Percentiles rank a stretch among this genome's conserved stretches.
Evolutionary conservation across 2,329 filamentous ascomycete species (phyloP).

Genomic region (Aspergillus nomiae): DNA sequence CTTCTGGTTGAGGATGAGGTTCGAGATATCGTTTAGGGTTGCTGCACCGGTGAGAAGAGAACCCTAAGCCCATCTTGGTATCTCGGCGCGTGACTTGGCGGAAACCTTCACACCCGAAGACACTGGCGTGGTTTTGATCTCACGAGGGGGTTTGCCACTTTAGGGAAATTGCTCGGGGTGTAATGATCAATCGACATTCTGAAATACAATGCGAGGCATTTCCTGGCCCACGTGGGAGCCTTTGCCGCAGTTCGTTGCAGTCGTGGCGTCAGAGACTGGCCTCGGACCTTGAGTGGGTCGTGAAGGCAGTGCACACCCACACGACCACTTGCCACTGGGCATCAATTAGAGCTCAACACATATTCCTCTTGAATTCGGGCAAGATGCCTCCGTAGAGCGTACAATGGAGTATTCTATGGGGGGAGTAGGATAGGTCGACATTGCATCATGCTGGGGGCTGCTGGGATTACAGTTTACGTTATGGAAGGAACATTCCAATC

Average conservation of each 20-base stretch:
- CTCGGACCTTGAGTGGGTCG: not conserved
- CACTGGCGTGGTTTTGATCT: not conserved
- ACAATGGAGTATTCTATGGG: not conserved
- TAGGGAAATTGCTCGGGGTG: not conserved
- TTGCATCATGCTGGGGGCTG: not conserved
- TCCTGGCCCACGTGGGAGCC: not conserved
- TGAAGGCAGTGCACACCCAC: not conserved
- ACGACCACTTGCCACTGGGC: not conserved
- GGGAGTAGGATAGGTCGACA: not conserved
- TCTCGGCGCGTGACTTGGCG: conserved; percentile 3
- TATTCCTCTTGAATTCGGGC: not conserved
- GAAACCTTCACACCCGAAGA: not conserved
- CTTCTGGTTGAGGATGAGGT: conserved; percentile 7
- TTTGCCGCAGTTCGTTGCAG: not conserved
- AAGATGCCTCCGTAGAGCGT: not conserved
- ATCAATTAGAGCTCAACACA: not conserved
- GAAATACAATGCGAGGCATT: not conserved
- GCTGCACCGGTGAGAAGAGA: not conserved
- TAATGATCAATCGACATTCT: not conserved
- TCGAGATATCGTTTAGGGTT: not conserved
- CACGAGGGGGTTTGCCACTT: not conserved
- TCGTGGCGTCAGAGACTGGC: not conserved
- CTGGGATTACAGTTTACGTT: rapidly evolving
- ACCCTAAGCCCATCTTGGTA: not conserved
- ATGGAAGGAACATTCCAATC: rapidly evolving